Evolutionary conservation across 306 rosid genomes (phyloP).

Genomic region (Dicorynia guianensis): DNA sequence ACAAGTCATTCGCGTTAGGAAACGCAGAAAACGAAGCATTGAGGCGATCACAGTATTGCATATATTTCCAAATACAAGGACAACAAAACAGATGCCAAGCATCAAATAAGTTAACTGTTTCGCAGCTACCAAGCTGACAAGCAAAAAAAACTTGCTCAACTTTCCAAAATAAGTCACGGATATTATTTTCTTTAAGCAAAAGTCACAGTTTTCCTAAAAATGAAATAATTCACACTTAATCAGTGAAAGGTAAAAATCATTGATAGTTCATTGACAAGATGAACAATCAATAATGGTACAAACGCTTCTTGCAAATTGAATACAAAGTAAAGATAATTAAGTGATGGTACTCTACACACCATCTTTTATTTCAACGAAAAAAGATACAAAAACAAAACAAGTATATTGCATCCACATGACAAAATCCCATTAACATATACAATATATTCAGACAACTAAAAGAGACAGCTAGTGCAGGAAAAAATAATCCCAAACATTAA

Average conservation of each 20-base stretch:
- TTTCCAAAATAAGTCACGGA: not conserved
- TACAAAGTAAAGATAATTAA: not conserved
- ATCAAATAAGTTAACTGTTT: conserved; percentile 19
- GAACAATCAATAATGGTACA: too few species aligned
- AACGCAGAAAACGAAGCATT: conserved; percentile 33
- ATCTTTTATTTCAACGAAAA: not conserved
- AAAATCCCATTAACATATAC: conserved; percentile 34
- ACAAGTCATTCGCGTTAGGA: conserved; percentile 40
- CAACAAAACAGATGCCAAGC: conserved; percentile 19
- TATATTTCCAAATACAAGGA: conserved; percentile 5
- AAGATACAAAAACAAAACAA: not conserved
- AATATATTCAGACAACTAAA: conserved; percentile 39
- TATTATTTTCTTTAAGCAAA: not conserved
- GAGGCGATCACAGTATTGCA: conserved; percentile 1
- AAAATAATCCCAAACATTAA: conserved; percentile 49
- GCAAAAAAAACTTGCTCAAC: conserved; percentile 27
- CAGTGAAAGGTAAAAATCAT: conserved; percentile 25
- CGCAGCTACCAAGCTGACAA: conserved; percentile 4
- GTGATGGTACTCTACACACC: conserved; percentile 4
- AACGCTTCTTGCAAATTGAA: not conserved
- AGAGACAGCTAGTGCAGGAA: conserved; percentile 60
- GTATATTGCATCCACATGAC: conserved; percentile 51
- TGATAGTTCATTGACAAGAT: conserved; percentile 29
- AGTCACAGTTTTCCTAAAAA: too few species aligned
- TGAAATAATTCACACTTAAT: not conserved